phyloP scores from a whole-genome alignment of 768 basidiomycete species.

The Suillus luteus region DNA sequence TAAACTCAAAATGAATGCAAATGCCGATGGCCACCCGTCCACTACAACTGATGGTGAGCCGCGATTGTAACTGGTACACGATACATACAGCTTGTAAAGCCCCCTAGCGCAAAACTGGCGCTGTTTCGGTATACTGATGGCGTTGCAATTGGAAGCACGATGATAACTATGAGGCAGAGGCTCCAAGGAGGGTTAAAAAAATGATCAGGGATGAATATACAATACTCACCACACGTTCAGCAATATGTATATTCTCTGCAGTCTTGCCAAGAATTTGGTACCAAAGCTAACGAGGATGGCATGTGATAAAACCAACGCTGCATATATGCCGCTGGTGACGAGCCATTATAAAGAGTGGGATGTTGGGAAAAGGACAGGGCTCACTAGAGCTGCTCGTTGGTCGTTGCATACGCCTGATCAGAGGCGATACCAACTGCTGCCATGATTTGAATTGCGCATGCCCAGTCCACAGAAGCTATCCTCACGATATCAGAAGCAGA shows the following conservation, averaged over 20 bases:
- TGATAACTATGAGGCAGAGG: slow-evolving; percentile 34
- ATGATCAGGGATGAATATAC: too few relatives aligned
- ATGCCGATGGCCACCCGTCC: slow-evolving; percentile 46
- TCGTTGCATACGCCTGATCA: slow-evolving; percentile 42
- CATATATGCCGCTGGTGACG: slow-evolving; percentile 57
- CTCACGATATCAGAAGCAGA: not conserved
- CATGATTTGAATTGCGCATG: slow-evolving; percentile 58
- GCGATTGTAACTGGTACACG: slow-evolving; percentile 15
- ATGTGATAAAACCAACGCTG: slow-evolving; percentile 59
- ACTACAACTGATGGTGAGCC: slow-evolving; percentile 25
- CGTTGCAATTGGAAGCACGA: slow-evolving; percentile 42
- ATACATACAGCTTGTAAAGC: slow-evolving; percentile 36
- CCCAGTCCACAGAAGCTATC: slow-evolving; percentile 64
- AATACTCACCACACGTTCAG: slow-evolving; percentile 40
- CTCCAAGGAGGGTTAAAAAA: not conserved
- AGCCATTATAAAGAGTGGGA: too few relatives aligned
- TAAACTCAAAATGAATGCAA: slow-evolving; percentile 46
- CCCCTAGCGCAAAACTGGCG: slow-evolving; percentile 40
- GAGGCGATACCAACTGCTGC: slow-evolving; percentile 48
- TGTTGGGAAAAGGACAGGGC: too few relatives aligned
- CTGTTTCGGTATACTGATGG: slow-evolving; percentile 40
- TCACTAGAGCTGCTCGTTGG: slow-evolving; percentile 49
- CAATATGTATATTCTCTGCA: slow-evolving; percentile 54
- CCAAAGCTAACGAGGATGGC: slow-evolving; percentile 65
- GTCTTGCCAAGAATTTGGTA: slow-evolving; percentile 65